phyloP scores from a whole-genome alignment of 768 basidiomycete species.

The Mycena belliarum region DNA sequence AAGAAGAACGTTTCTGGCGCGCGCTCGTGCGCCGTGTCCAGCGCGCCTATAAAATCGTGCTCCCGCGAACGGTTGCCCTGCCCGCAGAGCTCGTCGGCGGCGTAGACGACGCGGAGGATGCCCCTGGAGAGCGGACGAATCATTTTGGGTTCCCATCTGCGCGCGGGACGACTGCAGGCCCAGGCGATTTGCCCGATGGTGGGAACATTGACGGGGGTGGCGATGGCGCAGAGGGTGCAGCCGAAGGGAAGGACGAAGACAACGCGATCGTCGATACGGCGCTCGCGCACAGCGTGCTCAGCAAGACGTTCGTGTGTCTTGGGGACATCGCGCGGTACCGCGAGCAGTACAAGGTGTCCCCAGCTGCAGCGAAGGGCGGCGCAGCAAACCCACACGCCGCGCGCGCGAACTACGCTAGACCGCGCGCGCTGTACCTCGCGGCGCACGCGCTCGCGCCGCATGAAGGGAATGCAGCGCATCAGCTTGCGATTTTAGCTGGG shows the following conservation, averaged over 20 bases:
- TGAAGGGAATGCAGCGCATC: conserved; percentile 94
- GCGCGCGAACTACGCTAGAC: conserved; percentile 80
- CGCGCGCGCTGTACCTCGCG: conserved; percentile 76
- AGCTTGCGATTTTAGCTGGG: conserved; percentile 71
- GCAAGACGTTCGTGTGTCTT: conserved; percentile 87
- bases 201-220: too few species aligned
- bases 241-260: conserved; percentile 19
- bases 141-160: conserved; percentile 32
- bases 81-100: conserved; percentile 17
- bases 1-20: conserved; percentile 92
- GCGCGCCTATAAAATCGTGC: conserved; percentile 66
- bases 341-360: conserved; percentile 60
- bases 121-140: conserved; percentile 9
- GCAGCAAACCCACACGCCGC: conserved; percentile 63
- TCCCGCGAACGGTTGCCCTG: conserved; percentile 56
- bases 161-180: conserved; percentile 11
- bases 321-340: conserved; percentile 95
- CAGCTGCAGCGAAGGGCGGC: conserved; percentile 41
- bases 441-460: conserved; percentile 81
- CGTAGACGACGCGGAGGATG: conserved; percentile 35
- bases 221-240: conserved; percentile 32
- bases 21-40: conserved; percentile 76
- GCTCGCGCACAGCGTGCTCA: conserved; percentile 61
- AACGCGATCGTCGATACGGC: conserved; percentile 43
- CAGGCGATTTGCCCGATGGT: conserved; percentile 36